A percentile compares a stretch with the other conserved stretches of the same genome.
phyloP scores from a whole-genome alignment of 805 yeast species.

The Starmera caribaea region DNA sequence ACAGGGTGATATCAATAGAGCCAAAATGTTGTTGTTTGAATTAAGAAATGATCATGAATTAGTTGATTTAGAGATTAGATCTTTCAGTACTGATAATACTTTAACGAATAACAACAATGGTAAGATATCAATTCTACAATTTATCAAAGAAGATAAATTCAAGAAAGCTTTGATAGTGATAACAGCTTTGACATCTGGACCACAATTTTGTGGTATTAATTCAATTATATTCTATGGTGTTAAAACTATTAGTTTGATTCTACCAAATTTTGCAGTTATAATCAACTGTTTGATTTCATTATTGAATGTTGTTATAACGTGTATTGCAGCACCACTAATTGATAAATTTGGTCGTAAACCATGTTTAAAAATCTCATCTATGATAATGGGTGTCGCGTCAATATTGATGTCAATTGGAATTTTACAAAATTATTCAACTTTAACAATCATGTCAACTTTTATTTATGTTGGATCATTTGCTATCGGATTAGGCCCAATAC shows the following conservation, averaged over 20 bases:
- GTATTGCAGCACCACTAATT: conserved; percentile 63
- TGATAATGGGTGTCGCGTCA: conserved; percentile 59
- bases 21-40: conserved; percentile 24
- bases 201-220: conserved; percentile 90
- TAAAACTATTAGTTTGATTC: conserved; percentile 56
- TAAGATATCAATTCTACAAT: conserved; percentile 26
- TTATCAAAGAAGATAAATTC: conserved; percentile 42
- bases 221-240: conserved; percentile 92
- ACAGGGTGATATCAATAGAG: conserved; percentile 35
- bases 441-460: conserved; percentile 58
- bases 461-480: conserved; percentile 81
- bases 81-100: conserved; percentile 13
- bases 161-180: conserved; percentile 53
- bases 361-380: conserved; percentile 53
- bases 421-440: conserved; percentile 28
- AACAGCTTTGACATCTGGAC: conserved; percentile 67
- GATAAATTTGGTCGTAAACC: conserved; percentile 72
- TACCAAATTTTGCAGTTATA: conserved; percentile 62
- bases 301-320: conserved; percentile 67
- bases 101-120: not conserved
- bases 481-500: conserved; percentile 90
- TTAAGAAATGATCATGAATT: conserved; percentile 22
- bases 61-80: conserved; percentile 11
- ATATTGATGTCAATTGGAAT: conserved; percentile 62
- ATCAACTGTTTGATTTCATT: conserved; percentile 72